Percentiles rank a stretch among this genome's conserved stretches.
Conservation (phyloP, 2,329 filamentous ascomycete species). For the Epichloe festucae region DNA sequence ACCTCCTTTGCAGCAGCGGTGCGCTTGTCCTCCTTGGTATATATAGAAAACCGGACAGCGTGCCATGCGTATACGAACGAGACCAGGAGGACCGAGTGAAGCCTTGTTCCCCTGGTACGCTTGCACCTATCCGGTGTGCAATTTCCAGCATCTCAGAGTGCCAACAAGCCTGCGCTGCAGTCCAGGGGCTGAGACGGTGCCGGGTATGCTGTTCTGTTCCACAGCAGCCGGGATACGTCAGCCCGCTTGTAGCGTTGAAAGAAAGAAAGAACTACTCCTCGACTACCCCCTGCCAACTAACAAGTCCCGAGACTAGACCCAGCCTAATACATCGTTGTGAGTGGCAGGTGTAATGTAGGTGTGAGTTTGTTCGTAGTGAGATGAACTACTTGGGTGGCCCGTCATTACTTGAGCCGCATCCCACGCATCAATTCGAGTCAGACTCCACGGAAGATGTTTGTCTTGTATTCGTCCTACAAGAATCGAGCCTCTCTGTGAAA, state of each 20-base stretch:
- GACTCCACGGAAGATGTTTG: background rate
- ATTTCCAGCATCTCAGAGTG: constrained; percentile 22
- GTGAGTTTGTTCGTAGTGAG: constrained; percentile 10
- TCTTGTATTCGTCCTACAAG: background rate
- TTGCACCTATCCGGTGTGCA: background rate
- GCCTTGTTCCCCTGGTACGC: background rate
- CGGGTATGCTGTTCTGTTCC: constrained; percentile 15
- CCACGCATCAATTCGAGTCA: background rate
- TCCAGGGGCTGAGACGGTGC: constrained; percentile 9
- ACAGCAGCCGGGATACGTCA: constrained; percentile 5
- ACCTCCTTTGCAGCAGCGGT: constrained; percentile 18
- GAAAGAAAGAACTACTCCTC: background rate
- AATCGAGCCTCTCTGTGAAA: background rate
- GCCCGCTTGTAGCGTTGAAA: constrained; percentile 8
- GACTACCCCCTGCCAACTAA: background rate
- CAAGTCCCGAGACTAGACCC: background rate
- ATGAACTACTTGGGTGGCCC: constrained; percentile 11
- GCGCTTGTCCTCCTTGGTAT: constrained; percentile 22
- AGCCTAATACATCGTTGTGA: background rate
- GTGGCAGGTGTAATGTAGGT: background rate
- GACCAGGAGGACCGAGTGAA: background rate
- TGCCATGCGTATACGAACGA: constrained; percentile 7
- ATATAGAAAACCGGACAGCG: constrained; percentile 5
- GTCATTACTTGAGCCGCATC: background rate
- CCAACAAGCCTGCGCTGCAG: constrained; percentile 11